Base-by-base conservation (phyloP, 2,329 filamentous ascomycete species). In the Neoarthrinium moseri region DNA sequence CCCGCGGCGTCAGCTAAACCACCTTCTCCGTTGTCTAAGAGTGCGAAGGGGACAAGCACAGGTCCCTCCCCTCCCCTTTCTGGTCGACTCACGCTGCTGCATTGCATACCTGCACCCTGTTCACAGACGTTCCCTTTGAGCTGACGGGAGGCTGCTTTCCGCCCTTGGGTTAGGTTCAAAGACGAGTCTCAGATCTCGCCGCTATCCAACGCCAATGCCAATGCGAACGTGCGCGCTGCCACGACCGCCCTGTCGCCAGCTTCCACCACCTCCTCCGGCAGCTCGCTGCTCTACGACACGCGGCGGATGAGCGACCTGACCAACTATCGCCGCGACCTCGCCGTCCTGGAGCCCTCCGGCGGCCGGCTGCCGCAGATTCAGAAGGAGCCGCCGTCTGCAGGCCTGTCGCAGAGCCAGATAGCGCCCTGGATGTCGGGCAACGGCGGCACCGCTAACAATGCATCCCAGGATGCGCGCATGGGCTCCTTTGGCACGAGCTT, bases 321-420 rank as follows among this genome's bases (percentile, higher is more conserved):
- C 61, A 84, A 86, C 63, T 86, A 89, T 63, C 82, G 85, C 59
- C 86, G 84, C 69, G 84, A 89, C 57, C 77, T 89, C 46, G 77
- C 83, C 56, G 79, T 85, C 48, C 73, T 89, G 58, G 84, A 89
- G 52, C 77, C 79, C 26, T 74, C 77, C 48, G 78, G 80, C 52
- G 71, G 67, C 52, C 71, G 75, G 51, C 65, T 80, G 47, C 82
- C 81, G 43, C 76, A 78, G 56, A 82, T 81, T 51, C 78, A 83
- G 51, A 77, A 79, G 46, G 76, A 76, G 47, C 74, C 78, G 23
- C 79, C 81, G 13, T 75, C 80, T 29, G 74, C 74, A n/a, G 75
- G 71, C 47, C 75, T 75, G 33, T 68, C 73, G 48, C 69, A 74
- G 48, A 81, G 79, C 60, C 44, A 15, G 21, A 68, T 79, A 55